phyloP scores from a whole-genome alignment of 352 stramenopile genomes.

The Bremia lactucae region DNA sequence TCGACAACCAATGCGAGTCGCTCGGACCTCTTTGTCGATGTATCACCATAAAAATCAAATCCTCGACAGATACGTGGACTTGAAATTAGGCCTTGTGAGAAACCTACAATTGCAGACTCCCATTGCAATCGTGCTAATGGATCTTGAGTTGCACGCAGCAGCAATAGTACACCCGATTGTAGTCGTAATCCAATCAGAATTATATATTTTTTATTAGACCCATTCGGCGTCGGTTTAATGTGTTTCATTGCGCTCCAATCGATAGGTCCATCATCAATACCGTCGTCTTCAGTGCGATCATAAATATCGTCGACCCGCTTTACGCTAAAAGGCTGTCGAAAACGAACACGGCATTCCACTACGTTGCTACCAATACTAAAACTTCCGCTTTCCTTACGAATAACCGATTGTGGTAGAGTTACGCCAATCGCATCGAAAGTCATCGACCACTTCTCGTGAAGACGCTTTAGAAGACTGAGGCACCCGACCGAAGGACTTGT shows the following conservation, averaged over 20 bases:
- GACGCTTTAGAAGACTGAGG: constrained; percentile 6
- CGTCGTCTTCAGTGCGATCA: constrained; percentile 19
- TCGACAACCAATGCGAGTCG: constrained; percentile 22
- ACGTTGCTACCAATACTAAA: constrained; percentile 22
- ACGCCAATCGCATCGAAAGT: constrained; percentile 20
- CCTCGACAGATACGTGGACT: constrained; percentile 2
- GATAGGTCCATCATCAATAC: constrained; percentile 33
- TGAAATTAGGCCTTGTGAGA: constrained; percentile 3
- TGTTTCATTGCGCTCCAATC: constrained; percentile 43
- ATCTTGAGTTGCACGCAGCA: constrained; percentile 15
- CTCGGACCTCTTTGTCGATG: constrained; percentile 17
- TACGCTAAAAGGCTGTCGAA: constrained; percentile 7
- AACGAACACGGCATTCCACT: constrained; percentile 34
- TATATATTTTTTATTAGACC: constrained; percentile 1
- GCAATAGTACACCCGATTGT: constrained; percentile 15
- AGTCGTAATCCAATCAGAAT: constrained; percentile 27
- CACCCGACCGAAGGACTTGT: not conserved
- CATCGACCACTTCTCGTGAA: constrained; percentile 35
- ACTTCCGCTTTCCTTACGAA: constrained; percentile 15
- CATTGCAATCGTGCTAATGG: constrained; percentile 5
- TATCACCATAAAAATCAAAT: constrained; percentile 35
- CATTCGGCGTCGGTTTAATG: constrained; percentile 7
- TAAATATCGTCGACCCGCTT: constrained; percentile 9
- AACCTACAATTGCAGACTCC: constrained; percentile 13
- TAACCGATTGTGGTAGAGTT: constrained; percentile 13